These are phyloP conservation scores for Exophiala mesophila DNA, from an alignment of 2,329 filamentous ascomycete genomes.

Conservation along the genomic window DNA sequence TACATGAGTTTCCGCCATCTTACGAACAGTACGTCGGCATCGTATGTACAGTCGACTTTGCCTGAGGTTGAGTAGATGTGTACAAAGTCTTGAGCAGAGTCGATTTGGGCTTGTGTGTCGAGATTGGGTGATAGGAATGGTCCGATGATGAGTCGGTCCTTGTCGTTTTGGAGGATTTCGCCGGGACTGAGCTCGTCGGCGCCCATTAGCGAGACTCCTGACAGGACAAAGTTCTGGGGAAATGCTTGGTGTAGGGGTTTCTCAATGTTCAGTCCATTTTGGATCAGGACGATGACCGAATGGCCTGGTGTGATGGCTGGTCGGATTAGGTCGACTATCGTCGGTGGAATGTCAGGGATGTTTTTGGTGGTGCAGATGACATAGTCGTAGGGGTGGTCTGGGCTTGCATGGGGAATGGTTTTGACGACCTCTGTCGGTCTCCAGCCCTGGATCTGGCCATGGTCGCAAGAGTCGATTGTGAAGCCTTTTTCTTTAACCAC, in stretches of 20 bases:
- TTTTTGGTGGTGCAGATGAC: constrained; percentile 58
- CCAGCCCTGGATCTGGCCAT: constrained; percentile 46
- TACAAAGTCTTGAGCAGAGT: constrained; percentile 42
- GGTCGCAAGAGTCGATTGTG: constrained; percentile 52
- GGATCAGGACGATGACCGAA: constrained; percentile 54
- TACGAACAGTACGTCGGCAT: constrained; percentile 29
- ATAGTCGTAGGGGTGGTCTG: constrained; percentile 46
- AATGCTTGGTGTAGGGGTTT: constrained; percentile 48
- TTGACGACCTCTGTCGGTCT: constrained; percentile 47
- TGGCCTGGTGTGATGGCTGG: constrained; percentile 49
- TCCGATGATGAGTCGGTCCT: constrained; percentile 49
- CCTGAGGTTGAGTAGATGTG: constrained; percentile 45
- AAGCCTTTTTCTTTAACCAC: constrained; percentile 49
- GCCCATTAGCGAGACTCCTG: constrained; percentile 51
- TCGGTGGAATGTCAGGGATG: constrained; percentile 49
- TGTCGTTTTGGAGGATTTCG: constrained; percentile 49
- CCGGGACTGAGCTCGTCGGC: constrained; percentile 46
- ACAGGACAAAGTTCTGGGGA: constrained; percentile 50
- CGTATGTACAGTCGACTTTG: constrained; percentile 41
- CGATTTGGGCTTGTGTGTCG: constrained; percentile 12
- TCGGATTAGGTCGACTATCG: constrained; percentile 44
- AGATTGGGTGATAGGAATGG: constrained; percentile 28
- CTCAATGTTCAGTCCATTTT: constrained; percentile 63
- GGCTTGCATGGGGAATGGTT: constrained; percentile 43
- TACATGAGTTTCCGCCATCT: constrained; percentile 44